These are phyloP conservation scores for Phytopythium montanum DNA, from an alignment of 352 stramenopile species.

Conservation along the genomic window DNA sequence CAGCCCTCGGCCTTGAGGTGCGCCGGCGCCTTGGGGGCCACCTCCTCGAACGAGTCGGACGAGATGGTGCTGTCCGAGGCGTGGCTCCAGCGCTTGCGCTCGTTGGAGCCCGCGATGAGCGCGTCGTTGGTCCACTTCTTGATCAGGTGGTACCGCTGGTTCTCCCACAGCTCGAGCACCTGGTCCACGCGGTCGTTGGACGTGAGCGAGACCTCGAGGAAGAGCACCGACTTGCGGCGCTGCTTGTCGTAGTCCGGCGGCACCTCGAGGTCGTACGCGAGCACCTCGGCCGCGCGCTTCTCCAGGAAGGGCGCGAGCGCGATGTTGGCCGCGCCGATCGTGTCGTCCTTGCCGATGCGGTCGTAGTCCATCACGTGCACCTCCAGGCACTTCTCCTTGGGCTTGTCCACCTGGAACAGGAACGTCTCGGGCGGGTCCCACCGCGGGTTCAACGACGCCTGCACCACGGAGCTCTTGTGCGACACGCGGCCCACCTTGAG, in stretches of 20 bases:
- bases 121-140: slow-evolving; percentile 74
- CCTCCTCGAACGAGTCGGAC: slow-evolving; percentile 63
- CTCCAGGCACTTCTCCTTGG: slow-evolving; percentile 50
- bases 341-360: slow-evolving; percentile 54
- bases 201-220: slow-evolving; percentile 53
- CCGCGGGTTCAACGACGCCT: slow-evolving; percentile 41
- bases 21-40: slow-evolving; percentile 55
- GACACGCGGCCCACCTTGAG: slow-evolving; percentile 46
- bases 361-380: slow-evolving; percentile 68
- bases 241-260: slow-evolving; percentile 52
- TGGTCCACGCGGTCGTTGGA: slow-evolving; percentile 50
- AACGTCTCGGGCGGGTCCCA: slow-evolving; percentile 60
- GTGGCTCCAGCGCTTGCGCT: slow-evolving; percentile 72
- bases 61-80: slow-evolving; percentile 55
- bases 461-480: slow-evolving; percentile 52
- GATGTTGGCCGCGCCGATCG: slow-evolving; percentile 45
- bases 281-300: slow-evolving; percentile 36
- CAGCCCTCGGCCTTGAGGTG: slow-evolving; percentile 62
- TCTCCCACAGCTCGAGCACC: slow-evolving; percentile 81
- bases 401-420: slow-evolving; percentile 60
- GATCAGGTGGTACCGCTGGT: slow-evolving; percentile 74
- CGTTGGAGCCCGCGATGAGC: slow-evolving; percentile 38
- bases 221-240: slow-evolving; percentile 51
- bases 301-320: slow-evolving; percentile 51
- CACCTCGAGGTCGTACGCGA: slow-evolving; percentile 58